Base-by-base conservation (phyloP, 768 basidiomycete genomes). In the Mycena albidolilacea region DNA sequence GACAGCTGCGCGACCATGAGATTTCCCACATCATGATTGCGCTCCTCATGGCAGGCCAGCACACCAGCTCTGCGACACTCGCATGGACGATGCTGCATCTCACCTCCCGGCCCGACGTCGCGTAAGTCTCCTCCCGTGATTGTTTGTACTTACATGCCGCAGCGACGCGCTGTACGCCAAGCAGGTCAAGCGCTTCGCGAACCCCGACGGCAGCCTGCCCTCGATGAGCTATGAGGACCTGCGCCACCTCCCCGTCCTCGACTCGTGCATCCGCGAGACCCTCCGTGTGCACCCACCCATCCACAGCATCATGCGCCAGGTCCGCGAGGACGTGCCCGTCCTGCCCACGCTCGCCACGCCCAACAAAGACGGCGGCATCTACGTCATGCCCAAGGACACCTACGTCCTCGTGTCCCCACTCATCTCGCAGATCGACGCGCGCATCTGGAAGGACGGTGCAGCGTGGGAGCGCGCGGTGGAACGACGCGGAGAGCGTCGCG, bases 21-120 rank as follows among this genome's bases (percentile, higher is more conserved):
- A 93, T 99, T 71, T 96, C 98, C 0, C 98, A 99, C 80, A 97
- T 99, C 80, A 92, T 99, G 93, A 99, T 98, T 78, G 98, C 98
- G 17, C 90, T 99, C 58, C 91, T 99, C 75, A 99, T 99, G 98
- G 98, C 98, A 57, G 98, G 98, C 48, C 98, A 99, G 84, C 98
- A 99, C 83, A 99, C 98, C 0, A 95, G 94, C 77, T 97, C 98
- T 15, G 93, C 98, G 2, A 93, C 95, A 21, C 92, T 92, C 41
- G 93, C 96, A 11, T 99, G 98, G 98, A 81, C 92, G 17, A 86
- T 99, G 48, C 89, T 98, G 54, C 96, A 98, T 79, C 81, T 99
- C 39, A 97, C 97, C 38, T 85, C 90, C 75, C 89, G 92, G 59
- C 89, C 88, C 0, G 90, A 43, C 8, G 23, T 23, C 23, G 23